Evolutionary conservation across 805 yeast species (phyloP), one percentile per base, ranked within the genome.

Genomic region (Novakomyces olei): DNA sequence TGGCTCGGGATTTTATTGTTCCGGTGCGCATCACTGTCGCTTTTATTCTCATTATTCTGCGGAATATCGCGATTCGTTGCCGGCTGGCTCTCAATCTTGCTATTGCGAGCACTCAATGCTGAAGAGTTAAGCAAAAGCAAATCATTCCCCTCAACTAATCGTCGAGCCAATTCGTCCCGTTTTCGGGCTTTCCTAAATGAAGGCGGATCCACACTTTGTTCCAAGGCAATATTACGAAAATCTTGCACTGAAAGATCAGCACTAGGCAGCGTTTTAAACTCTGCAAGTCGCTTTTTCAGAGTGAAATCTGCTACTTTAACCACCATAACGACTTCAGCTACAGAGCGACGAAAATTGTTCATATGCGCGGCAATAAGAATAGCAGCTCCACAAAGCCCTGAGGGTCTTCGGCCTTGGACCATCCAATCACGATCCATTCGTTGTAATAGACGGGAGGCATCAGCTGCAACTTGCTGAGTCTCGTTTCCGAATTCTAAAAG

Each of bases 371-470:
- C 98, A 32, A 88, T 55, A 29, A 91, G 50, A 2, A 88, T 60
- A 53, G 95, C 81, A 0, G 98, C 98, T 15, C 96, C 99, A 0
- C 98, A 98, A 34, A 88, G 69, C 45, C 99, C 98, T 0, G 98
- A 96, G 0, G 99, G 98, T 39, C 96, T 63, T 48, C 99, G 66
- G 17, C 99, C 99, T 53, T 80, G 92, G 49, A 73, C 78, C 42
- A 88, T 76, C 95, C 96, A 88, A 47, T 88, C 96, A 27, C 70
- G 67, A 9, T 83, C 63, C 99, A 88, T 88, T 42, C 93, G 62
- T 47, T 70, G 78, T 0, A 93, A 92, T 15, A 88, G 55, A 44
- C 72, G 68, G 5, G 72, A 72, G 0, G 98, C 96, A 51, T 88
- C 99, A 38, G 65, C 67, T 29, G 78, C 72, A 9, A 88, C 93